Base-by-base conservation (phyloP, 2,329 filamentous ascomycete species). In the Colletotrichum incanum region DNA sequence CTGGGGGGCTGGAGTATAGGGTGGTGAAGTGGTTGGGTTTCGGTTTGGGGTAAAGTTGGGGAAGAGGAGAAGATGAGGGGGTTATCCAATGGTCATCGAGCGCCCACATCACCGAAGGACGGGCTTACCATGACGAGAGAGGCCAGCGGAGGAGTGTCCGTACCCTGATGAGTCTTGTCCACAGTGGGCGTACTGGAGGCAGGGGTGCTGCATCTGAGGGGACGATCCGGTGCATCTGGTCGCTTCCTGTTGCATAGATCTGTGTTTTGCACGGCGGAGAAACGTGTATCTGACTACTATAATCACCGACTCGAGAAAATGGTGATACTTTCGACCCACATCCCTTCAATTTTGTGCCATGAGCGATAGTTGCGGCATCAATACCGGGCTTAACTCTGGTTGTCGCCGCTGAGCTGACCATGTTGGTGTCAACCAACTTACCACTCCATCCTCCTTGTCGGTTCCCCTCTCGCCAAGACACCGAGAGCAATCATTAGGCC, bases 391-490 rank as follows among this genome's bases (percentile, higher is more conserved):
- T 12, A 9, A 14, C 47, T n/a, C 18, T 63, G 8, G 8, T 26
- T 5, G 3, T 3, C n/a, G 31, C 28, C n/a, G 23, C n/a, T 16
- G 59, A 41, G 16, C 16, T 41, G n/a, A 20, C n/a, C 34, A 23
- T 50, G 28, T 18, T 47, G 18, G 54, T 34, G 43, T 26, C 28
- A n/a, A 8, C 31, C 45, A 23, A 18, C 31, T 26, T 14, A 49
- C 14, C 34, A 9, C 31, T 41, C 20, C n/a, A 2, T 43, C 26
- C 18, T 45, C 26, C 7, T 23, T 45, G 37, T 41, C 37, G 9
- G n/a, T 16, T 41, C 47, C 68, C 70, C 70, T 72, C 70, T 34
- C 41, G 70, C 70, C 70, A 72, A 72, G 70, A 65, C 45, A 41
- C 70, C 59, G 65, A 72, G 65, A 50, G 37, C 59, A 72, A 69